These are phyloP conservation scores for Prosopis cineraria DNA, from an alignment of 306 rosid species.

Conservation along the genomic window DNA sequence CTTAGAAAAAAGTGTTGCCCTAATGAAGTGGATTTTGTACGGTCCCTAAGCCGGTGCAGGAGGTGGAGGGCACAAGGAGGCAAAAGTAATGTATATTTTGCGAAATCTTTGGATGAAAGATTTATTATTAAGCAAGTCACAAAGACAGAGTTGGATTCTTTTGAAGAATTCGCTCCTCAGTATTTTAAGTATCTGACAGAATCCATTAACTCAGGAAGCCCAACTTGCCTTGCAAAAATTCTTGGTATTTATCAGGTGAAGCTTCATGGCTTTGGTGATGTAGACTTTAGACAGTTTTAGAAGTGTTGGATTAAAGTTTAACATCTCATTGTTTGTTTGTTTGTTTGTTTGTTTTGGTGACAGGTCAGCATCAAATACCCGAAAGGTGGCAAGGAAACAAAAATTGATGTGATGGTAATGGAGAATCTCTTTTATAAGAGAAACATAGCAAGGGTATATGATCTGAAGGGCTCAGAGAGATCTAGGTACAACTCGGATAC, in stretches of 20 bases:
- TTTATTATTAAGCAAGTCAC: slow-evolving; percentile 93
- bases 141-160: slow-evolving; percentile 90
- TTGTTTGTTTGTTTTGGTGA: slow-evolving; percentile 30
- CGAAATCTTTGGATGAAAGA: slow-evolving; percentile 92
- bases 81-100: slow-evolving; percentile 95
- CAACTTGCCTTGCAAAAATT: slow-evolving; percentile 96
- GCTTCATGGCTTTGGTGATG: background rate
- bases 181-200: slow-evolving; percentile 84
- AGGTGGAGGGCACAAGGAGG: slow-evolving; percentile 99
- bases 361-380: slow-evolving; percentile 83
- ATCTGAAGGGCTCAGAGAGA: slow-evolving; percentile 96
- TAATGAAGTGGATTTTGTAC: slow-evolving; percentile 71
- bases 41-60: slow-evolving; percentile 89
- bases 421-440: slow-evolving; percentile 96
- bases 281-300: background rate
- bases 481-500: slow-evolving; percentile 91
- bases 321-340: background rate
- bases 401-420: slow-evolving; percentile 94
- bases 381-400: slow-evolving; percentile 93
- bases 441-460: slow-evolving; percentile 81
- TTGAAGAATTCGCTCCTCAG: slow-evolving; percentile 82
- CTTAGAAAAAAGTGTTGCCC: slow-evolving; percentile 92
- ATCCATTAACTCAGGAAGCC: slow-evolving; percentile 74
- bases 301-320: background rate
- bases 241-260: slow-evolving; percentile 93